These are phyloP conservation scores for Xylaria sp. DNA, from an alignment of 2,329 filamentous ascomycete genomes.

Conservation along the genomic window DNA sequence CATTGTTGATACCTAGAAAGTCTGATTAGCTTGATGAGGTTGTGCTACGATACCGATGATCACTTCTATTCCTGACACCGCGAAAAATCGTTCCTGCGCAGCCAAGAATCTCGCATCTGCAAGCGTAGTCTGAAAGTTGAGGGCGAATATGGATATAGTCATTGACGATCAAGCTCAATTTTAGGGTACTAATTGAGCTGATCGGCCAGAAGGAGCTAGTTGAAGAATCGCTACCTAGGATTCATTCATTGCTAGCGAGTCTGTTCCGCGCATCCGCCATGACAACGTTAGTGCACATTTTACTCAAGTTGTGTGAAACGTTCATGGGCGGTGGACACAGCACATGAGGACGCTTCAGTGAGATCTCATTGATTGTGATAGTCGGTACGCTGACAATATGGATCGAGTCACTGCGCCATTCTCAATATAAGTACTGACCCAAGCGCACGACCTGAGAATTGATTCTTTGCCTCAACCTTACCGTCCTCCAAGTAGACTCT, in stretches of 20 bases:
- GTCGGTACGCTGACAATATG: background rate
- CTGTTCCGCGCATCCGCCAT: conserved; percentile 16
- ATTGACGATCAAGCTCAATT: conserved; percentile 26
- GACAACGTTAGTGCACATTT: conserved; percentile 7
- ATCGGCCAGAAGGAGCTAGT: conserved; percentile 4
- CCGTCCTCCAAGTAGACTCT: background rate
- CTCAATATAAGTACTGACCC: conserved; percentile 21
- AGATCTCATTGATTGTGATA: conserved; percentile 15
- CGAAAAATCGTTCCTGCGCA: conserved; percentile 15
- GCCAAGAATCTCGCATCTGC: conserved; percentile 12
- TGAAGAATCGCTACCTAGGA: conserved; percentile 9
- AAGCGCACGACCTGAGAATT: background rate
- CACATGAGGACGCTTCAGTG: background rate
- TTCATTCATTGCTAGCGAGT: background rate
- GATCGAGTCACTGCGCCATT: background rate
- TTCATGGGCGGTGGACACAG: background rate
- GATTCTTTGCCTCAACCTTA: background rate
- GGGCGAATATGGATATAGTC: conserved; percentile 3
- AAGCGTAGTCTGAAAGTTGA: conserved; percentile 18
- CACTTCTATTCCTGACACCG: conserved; percentile 17
- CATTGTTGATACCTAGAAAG: too few species aligned
- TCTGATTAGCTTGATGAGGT: background rate
- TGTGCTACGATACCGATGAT: conserved; percentile 4
- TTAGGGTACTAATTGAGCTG: background rate
- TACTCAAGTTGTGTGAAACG: conserved; percentile 4